Evolutionary conservation across 225 moss, liverwort and hornwort genomes (phyloP).

Genomic region (Climacium dendroides): DNA sequence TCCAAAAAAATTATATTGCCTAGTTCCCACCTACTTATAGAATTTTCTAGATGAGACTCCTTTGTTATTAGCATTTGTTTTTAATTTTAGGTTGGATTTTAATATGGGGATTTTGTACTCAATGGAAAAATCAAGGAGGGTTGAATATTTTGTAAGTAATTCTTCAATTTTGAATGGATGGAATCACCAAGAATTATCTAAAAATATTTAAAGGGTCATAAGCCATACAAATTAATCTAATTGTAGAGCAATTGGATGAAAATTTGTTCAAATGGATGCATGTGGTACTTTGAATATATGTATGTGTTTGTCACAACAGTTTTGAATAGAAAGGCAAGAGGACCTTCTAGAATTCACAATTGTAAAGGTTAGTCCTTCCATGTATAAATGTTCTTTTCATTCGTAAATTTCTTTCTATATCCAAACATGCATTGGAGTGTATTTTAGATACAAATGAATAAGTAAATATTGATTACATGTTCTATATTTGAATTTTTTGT

Average conservation of each 20-base stretch:
- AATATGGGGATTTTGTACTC: background rate
- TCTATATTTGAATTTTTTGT: background rate
- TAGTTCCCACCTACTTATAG: accelerated
- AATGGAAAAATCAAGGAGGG: accelerated
- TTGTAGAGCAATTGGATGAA: background rate
- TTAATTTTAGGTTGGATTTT: background rate
- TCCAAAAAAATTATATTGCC: too few relatives aligned
- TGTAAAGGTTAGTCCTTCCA: background rate
- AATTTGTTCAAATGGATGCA: background rate
- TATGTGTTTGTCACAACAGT: background rate
- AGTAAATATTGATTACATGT: background rate
- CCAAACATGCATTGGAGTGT: background rate
- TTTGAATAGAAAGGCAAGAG: background rate
- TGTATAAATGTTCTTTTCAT: background rate
- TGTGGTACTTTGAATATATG: background rate
- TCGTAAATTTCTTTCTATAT: background rate
- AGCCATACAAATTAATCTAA: background rate
- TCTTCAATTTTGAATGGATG: background rate
- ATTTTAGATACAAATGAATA: background rate
- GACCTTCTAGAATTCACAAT: background rate
- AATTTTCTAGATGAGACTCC: background rate
- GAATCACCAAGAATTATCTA: background rate
- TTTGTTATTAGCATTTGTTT: background rate
- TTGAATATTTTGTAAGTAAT: background rate
- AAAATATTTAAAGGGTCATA: background rate